A percentile compares a stretch with the other conserved stretches of the same genome.
Evolutionary conservation across 345 rosid species (phyloP).

Genomic region (Camelina neglecta): DNA sequence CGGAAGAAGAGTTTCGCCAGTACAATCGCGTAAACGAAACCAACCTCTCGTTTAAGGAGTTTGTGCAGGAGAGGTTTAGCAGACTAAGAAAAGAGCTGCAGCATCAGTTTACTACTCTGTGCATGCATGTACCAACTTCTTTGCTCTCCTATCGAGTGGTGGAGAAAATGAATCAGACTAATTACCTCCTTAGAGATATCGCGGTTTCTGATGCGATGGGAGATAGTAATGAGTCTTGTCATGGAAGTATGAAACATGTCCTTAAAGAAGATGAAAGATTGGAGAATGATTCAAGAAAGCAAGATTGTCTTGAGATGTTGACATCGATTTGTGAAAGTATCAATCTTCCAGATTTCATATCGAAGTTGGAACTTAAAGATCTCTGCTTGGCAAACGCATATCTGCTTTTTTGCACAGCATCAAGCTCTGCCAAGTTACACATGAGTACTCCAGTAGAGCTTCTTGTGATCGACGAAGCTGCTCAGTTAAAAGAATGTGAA

Average conservation of each 20-base stretch:
- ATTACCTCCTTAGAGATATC: constrained; percentile 29
- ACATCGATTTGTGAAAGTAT: constrained; percentile 8
- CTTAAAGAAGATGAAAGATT: not conserved
- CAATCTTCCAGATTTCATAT: constrained; percentile 7
- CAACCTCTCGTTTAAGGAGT: constrained; percentile 25
- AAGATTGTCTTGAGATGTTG: constrained; percentile 32
- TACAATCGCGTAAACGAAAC: not conserved
- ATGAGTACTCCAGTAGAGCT: constrained; percentile 31
- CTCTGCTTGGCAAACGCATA: constrained; percentile 48
- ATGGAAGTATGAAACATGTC: not conserved
- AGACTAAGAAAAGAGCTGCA: constrained; percentile 18
- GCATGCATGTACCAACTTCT: constrained; percentile 49
- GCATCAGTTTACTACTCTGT: constrained; percentile 39
- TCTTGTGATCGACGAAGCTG: constrained; percentile 61
- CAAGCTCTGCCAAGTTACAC: constrained; percentile 50
- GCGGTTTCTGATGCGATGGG: not conserved
- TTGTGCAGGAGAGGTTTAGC: constrained; percentile 34
- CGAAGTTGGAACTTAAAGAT: not conserved
- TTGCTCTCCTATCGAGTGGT: constrained; percentile 38
- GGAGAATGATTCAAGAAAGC: constrained; percentile 26
- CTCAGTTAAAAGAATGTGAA: constrained; percentile 65
- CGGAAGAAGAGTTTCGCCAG: not conserved
- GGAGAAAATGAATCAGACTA: constrained; percentile 34
- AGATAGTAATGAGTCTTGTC: not conserved
- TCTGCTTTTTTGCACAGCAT: constrained; percentile 54